Evolutionary conservation across 2,329 filamentous ascomycete species (phyloP).

Genomic region (Aspergillus persii): DNA sequence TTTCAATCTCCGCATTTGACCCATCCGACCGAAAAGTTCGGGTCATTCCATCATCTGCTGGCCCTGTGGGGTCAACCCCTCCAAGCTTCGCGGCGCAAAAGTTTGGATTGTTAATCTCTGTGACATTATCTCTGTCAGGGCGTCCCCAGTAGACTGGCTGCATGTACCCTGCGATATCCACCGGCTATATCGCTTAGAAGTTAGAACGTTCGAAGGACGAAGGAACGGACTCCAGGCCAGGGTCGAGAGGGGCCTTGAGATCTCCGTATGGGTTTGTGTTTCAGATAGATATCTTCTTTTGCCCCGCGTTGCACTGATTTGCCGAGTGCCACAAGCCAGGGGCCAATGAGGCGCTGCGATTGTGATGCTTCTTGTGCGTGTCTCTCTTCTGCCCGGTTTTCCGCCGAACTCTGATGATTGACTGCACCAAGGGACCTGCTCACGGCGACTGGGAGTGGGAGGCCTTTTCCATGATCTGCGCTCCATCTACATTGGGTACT

Average conservation of each 20-base stretch:
- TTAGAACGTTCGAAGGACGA: background rate
- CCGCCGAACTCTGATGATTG: background rate
- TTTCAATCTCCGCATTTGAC: background rate
- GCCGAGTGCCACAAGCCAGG: background rate
- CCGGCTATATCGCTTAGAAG: background rate
- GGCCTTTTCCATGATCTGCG: background rate
- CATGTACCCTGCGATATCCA: background rate
- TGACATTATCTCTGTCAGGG: background rate
- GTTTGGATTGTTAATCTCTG: background rate
- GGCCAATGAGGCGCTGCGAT: too few relatives aligned
- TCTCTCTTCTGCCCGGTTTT: background rate
- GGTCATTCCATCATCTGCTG: background rate
- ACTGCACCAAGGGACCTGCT: too few relatives aligned
- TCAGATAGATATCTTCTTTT: slow-evolving; percentile 3
- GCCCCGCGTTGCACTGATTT: slow-evolving; percentile 3
- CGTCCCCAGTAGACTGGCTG: background rate
- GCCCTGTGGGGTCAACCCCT: background rate
- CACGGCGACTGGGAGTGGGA: background rate
- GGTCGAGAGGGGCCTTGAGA: background rate
- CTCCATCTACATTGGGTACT: background rate
- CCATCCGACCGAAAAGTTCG: background rate
- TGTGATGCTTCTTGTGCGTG: background rate
- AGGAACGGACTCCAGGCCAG: too few relatives aligned
- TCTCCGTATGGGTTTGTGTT: slow-evolving; percentile 4
- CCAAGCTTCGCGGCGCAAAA: background rate